Conservation (phyloP, 2,329 filamentous ascomycete genomes). For the Dryadomyces quercus-mongolicae region DNA sequence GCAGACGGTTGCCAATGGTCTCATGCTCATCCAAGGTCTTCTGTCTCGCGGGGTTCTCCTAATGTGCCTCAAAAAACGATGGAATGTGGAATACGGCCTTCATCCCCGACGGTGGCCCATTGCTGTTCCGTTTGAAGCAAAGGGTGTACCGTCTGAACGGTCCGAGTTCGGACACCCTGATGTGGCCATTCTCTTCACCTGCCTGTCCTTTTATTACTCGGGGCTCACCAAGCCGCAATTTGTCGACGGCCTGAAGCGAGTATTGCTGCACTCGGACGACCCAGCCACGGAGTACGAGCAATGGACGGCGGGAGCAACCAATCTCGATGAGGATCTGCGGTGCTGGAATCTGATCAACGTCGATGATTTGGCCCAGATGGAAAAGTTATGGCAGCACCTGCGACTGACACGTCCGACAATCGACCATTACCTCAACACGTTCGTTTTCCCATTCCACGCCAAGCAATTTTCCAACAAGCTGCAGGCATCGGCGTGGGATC, state of each 20-base stretch:
- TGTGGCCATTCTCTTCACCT: conserved; percentile 52
- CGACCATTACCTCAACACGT: conserved; percentile 49
- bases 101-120: conserved; percentile 42
- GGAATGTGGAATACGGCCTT: conserved; percentile 54
- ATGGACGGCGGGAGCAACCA: conserved; percentile 24
- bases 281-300: conserved; percentile 42
- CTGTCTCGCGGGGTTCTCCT: conserved; percentile 47
- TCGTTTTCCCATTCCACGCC: conserved; percentile 53
- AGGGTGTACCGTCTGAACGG: conserved; percentile 48
- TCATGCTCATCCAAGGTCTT: conserved; percentile 51
- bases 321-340: conserved; percentile 31
- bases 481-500: conserved; percentile 55
- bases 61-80: conserved; percentile 48
- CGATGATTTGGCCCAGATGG: conserved; percentile 39
- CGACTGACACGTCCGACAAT: conserved; percentile 36
- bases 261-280: conserved; percentile 41
- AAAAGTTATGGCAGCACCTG: conserved; percentile 36
- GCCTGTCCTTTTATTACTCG: conserved; percentile 54
- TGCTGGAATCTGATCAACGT: conserved; percentile 47
- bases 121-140: conserved; percentile 55
- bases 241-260: conserved; percentile 31
- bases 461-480: conserved; percentile 53
- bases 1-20: neutral
- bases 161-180: conserved; percentile 60
- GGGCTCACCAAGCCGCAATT: conserved; percentile 40